Base-by-base conservation (phyloP, 2,329 filamentous ascomycete genomes). In the Pyricularia sp. region DNA sequence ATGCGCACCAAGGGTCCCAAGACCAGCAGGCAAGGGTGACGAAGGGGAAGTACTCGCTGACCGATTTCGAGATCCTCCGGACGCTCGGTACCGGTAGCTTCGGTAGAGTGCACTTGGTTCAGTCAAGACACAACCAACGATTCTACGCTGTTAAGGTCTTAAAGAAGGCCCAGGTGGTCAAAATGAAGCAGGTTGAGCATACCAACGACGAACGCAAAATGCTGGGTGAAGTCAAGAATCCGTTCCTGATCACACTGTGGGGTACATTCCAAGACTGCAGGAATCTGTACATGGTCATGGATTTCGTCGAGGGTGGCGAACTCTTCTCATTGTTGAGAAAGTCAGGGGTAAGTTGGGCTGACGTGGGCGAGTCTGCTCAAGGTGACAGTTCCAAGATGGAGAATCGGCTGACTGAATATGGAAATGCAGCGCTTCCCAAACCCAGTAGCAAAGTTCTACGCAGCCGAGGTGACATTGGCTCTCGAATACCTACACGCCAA, bases 251-350 rank as follows among this genome's bases (percentile, higher is more conserved):
- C 77, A 99, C 95, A 1, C 84, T 99, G 59, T 99, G 95, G 95
- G 95, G 95, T 70, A 99, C 95, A 11, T 99, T 98, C 79, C 94
- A 98, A 78, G 95, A 99, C 76, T 87, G 90, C 67, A 93, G 90
- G 81, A 98, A 97, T 78, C 83, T 99, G 50, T 99, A 99, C 86
- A 99, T 99, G 95, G 95, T 99, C 75, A 99, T 99, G 95, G 95
- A 99, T 80, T 99, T 99, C 82, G 94, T 99, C 68, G 95, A 99
- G 81, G 95, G 95, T 73, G 95, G 95, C 76, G 95, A 99, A 84
- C 85, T 99, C 68, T 99, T 99, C 79, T 98, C 94, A 73, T 81
- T 99, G 75, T 83, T 99, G 75, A 87, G 95, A 75, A 98, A 99
- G 81, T 98, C 94, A 84, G 90, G 94, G 86, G 87, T 87, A 85